Evolutionary conservation across 257 asterid species (phyloP).

Genomic region (Nicotiana benthamiana): DNA sequence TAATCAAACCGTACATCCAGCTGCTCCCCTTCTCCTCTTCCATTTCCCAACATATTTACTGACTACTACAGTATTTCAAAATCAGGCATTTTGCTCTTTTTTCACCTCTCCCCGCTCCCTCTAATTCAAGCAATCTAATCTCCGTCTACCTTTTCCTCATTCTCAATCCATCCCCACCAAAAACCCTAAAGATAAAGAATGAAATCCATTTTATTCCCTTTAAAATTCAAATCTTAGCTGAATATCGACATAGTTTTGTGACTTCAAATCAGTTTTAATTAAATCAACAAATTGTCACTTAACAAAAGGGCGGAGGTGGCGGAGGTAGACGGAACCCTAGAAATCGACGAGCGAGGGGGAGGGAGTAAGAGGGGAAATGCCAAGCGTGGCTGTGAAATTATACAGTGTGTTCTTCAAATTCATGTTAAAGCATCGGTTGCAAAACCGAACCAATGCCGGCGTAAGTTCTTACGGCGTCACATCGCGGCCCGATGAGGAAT

Average conservation of each 20-base stretch:
- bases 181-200: constrained; percentile 11
- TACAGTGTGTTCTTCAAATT: constrained; percentile 90
- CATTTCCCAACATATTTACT: no score
- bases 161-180: neutral
- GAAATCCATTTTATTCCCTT: neutral
- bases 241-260: no score
- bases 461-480: constrained; percentile 61
- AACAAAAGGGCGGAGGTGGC: neutral
- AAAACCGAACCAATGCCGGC: constrained; percentile 48
- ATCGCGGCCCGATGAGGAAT: constrained; percentile 79
- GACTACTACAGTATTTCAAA: neutral
- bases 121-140: neutral
- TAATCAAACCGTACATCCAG: neutral
- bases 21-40: no score
- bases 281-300: neutral
- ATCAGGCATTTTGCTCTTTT: neutral
- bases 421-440: constrained; percentile 83
- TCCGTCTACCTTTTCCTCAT: constrained; percentile 2
- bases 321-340: neutral
- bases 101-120: neutral
- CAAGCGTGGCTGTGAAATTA: constrained; percentile 83
- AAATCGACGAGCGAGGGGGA: constrained; percentile 2
- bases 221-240: no score
- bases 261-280: neutral
- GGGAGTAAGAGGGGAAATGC: constrained; percentile 45